Evolutionary conservation across 2,329 filamentous ascomycete species (phyloP), one percentile per base, ranked within the genome.

Genomic region (Pyricularia grisea): DNA sequence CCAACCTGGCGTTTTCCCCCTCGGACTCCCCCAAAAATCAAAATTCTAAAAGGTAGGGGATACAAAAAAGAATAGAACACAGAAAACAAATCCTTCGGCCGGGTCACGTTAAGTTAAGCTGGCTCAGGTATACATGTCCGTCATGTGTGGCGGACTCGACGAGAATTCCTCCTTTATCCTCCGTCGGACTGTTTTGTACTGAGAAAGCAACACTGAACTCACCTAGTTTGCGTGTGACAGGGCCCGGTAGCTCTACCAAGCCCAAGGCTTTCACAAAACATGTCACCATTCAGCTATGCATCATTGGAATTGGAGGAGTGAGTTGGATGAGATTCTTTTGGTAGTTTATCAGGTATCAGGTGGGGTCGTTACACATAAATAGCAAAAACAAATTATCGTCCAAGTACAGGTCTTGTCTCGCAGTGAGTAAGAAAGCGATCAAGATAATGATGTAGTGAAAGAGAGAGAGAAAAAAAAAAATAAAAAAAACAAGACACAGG

Each of bases 401-500:
- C 58, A 61, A 28, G 23, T 61, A 61, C 58, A 25, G 10, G 27
- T 23, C 25, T 61, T 28, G 58, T 61, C 11, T 25, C 25, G 58
- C 58, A 61, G 27, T 25, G 25, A 61, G 58, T 28, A 61, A 28
- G 23, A 28, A 14, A 61, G 58, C 58, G 42, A 55, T n/a, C 42
- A 55, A 31, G 60, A 65, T 1, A 61, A 64, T 42, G 30, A 68
- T 42, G 63, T 25, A 36, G 71, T n/a, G 4, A 68, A 66, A 60
- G 68, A 70, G 66, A 55, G n/a, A n/a, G n/a, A n/a, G n/a, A n/a
- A n/a, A n/a, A n/a, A n/a, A n/a, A n/a, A n/a, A n/a, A n/a, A n/a
- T n/a, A 55, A 28, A 70, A 65, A 23, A 23, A 27, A 58, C 28
- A 71, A 68, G 71, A 71, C 33, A 70, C 71, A 74, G 73, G 73